Base-by-base conservation (phyloP, 2,329 filamentous ascomycete genomes). In the Drechmeria coniospora region DNA sequence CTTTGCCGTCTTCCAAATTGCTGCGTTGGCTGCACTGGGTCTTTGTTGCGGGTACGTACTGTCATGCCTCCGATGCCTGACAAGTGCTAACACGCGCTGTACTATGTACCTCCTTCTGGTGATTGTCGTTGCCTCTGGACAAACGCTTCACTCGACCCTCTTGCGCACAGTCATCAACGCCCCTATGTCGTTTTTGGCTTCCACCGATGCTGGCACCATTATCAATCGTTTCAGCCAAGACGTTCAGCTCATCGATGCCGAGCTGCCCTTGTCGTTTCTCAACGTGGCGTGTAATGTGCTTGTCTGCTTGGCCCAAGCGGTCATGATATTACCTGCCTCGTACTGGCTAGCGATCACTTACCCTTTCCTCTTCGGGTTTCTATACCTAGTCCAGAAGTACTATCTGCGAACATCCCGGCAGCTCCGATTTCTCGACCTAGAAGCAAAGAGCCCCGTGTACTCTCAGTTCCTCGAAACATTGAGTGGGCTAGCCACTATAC, bases 351-450 rank as follows among this genome's bases (percentile, higher is more conserved):
- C 18, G n/a, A n/a, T n/a, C n/a, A n/a, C 23, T 7, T 31, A 25
- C 19, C 34, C 14, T 32, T 39, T 63, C 5, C 39, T 68, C 2
- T 32, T 56, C 5, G 42, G 38, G 2, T 33, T 56, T 1, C 37
- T 68, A 1, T 54, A 45, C 27, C 9, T 41, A 2, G 41, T 72
- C 2, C 66, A 70, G 34, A 61, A 56, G 24, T 53, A 66, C 26
- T 73, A 73, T 36, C 52, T 74, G 6, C 54, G 61, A 4, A 73
- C 67, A 0, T 70, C 65, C 1, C 54, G 67, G 0, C 68, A 72
- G 39, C 44, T 74, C 6, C 54, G 68, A 26, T 53, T 67, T 18
- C 41, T 74, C 20, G 68, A 72, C 26, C 51, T 74, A 4, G 68
- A 73, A 41, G 58, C 61, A 3, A 69, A 36, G 20, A 26, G 48